Evolutionary conservation across 371 early-diverging fungal species (phyloP).

Genomic region (Mucor sp.): DNA sequence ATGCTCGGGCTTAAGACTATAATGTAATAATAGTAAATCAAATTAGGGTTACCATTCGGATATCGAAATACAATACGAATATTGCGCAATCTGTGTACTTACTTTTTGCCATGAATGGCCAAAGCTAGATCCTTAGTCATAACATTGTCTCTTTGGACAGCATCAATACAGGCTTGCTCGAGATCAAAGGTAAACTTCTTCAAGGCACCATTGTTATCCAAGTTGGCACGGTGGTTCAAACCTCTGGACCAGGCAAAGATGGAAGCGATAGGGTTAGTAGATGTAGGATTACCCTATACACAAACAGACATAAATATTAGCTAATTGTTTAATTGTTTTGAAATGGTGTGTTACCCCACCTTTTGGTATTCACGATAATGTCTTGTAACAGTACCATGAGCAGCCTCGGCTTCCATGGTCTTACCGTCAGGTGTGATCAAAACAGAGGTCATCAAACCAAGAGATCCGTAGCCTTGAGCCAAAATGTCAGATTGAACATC

Average conservation of each 20-base stretch:
- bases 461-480: constrained; percentile 88
- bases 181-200: constrained; percentile 68
- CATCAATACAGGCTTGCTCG: constrained; percentile 84
- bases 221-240: constrained; percentile 85
- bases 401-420: constrained; percentile 92
- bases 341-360: constrained; percentile 20
- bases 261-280: constrained; percentile 90
- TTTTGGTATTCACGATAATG: constrained; percentile 96
- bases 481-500: constrained; percentile 92
- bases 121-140: constrained; percentile 96
- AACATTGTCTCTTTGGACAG: constrained; percentile 73
- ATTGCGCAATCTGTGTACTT: constrained; percentile 24
- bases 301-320: neutral
- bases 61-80: constrained; percentile 5
- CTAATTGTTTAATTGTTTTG: neutral
- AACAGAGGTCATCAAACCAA: constrained; percentile 93
- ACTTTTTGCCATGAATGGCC: constrained; percentile 77
- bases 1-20: constrained; percentile 64
- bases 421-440: constrained; percentile 89
- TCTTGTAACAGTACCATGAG: constrained; percentile 95
- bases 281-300: constrained; percentile 64
- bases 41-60: constrained; percentile 7
- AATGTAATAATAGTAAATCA: constrained; percentile 5
- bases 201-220: constrained; percentile 79
- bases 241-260: constrained; percentile 97